Evolutionary conservation across 1,284 basidiomycete species (phyloP).

Genomic region (Ceratobasidium sp.): DNA sequence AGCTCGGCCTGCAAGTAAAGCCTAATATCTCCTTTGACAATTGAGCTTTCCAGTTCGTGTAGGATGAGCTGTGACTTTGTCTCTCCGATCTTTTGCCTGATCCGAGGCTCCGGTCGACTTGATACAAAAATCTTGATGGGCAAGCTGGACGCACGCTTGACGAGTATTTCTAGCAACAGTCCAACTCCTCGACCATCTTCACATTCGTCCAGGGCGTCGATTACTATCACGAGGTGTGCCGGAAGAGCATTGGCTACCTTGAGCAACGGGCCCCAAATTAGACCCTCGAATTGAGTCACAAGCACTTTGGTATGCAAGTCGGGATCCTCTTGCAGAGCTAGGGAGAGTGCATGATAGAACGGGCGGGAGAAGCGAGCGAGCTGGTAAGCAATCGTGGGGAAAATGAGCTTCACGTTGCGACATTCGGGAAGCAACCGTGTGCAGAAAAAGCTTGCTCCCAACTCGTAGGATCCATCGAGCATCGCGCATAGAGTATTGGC

Average conservation of each 20-base stretch:
- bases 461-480: conserved; percentile 17
- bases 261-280: conserved; percentile 13
- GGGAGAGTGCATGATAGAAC: not conserved
- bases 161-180: not conserved
- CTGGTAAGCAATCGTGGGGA: conserved; percentile 34
- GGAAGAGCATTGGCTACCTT: not conserved
- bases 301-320: not conserved
- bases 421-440: no score
- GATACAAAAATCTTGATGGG: conserved; percentile 30
- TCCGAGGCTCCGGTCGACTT: conserved; percentile 31
- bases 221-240: conserved; percentile 4
- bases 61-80: no score
- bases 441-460: conserved; percentile 48
- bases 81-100: no score
- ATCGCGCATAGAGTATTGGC: conserved; percentile 42
- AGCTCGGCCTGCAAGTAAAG: no score
- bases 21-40: no score
- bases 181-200: not conserved
- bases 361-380: conserved; percentile 14
- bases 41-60: no score
- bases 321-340: not conserved
- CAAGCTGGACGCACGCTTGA: not conserved
- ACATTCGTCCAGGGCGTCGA: conserved; percentile 37
- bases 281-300: conserved; percentile 10
- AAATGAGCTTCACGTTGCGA: conserved; percentile 13